Evolutionary conservation across 768 basidiomycete species (phyloP).

Genomic region (Mycena alexandri): DNA sequence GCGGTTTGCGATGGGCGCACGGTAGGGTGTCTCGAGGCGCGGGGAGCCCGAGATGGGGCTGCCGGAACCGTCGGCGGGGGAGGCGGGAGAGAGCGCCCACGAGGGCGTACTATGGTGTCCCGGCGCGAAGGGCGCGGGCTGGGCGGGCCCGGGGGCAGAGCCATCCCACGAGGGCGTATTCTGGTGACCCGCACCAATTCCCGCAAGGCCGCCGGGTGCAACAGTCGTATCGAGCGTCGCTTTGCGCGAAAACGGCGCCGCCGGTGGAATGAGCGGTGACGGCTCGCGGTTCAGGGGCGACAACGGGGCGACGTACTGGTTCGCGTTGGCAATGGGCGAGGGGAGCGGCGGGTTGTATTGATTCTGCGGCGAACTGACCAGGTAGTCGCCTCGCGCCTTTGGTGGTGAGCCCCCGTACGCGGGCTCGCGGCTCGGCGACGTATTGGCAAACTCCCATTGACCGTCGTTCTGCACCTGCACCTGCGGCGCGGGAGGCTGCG

Average conservation of each 20-base stretch:
- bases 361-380: slow-evolving; percentile 11
- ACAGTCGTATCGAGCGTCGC: slow-evolving; percentile 7
- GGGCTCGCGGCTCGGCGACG: slow-evolving; percentile 26
- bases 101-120: slow-evolving; percentile 35
- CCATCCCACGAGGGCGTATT: slow-evolving; percentile 29
- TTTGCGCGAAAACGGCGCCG: slow-evolving; percentile 26
- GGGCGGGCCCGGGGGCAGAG: neutral
- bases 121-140: slow-evolving; percentile 19
- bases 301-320: slow-evolving; percentile 13
- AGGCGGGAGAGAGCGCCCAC: slow-evolving; percentile 28
- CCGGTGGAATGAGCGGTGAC: slow-evolving; percentile 32
- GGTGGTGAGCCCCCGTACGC: slow-evolving; percentile 8
- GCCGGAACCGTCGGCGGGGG: slow-evolving; percentile 3
- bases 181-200: slow-evolving; percentile 2
- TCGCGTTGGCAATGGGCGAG: neutral
- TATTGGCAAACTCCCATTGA: slow-evolving; percentile 24
- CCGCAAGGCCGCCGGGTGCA: neutral
- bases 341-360: slow-evolving; percentile 21
- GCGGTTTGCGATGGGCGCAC: slow-evolving; percentile 44
- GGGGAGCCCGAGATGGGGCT: slow-evolving; percentile 33
- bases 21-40: slow-evolving; percentile 43
- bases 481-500: slow-evolving; percentile 39
- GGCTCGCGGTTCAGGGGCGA: slow-evolving; percentile 31
- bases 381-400: slow-evolving; percentile 12
- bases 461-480: slow-evolving; percentile 6